These are phyloP conservation scores for Pseudogymnoascus sp. DNA, from an alignment of 2,329 filamentous ascomycete genomes.

Conservation along the genomic window DNA sequence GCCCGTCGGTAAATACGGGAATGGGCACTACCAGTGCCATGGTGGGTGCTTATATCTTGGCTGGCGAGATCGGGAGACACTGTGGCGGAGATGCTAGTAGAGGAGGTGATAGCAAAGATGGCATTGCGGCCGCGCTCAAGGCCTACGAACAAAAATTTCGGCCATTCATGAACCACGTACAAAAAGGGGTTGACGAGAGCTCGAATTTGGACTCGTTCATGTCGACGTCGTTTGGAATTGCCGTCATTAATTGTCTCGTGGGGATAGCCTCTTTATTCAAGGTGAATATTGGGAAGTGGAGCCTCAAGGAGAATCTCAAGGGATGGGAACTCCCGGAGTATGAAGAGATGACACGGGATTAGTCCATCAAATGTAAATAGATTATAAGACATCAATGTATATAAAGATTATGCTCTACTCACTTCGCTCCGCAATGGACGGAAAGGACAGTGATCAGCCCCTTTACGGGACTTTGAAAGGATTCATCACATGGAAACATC, in stretches of 20 bases:
- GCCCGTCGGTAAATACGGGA: slow-evolving; percentile 40
- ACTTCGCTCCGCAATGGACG: not conserved
- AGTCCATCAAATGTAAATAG: slow-evolving; percentile 13
- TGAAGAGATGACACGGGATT: slow-evolving; percentile 23
- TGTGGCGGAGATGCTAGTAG: slow-evolving; percentile 11
- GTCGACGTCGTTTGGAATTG: slow-evolving; percentile 26
- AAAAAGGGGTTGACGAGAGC: slow-evolving; percentile 22
- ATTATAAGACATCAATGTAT: not conserved
- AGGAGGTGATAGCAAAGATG: slow-evolving; percentile 38
- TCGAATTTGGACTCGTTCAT: slow-evolving; percentile 19
- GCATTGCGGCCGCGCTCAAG: slow-evolving; percentile 31
- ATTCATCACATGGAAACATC: not conserved
- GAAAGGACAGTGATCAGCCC: not conserved
- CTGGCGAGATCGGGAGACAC: slow-evolving; percentile 37
- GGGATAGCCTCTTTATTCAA: slow-evolving; percentile 27
- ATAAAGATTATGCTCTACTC: not conserved
- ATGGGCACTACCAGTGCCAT: slow-evolving; percentile 43
- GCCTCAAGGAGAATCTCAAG: slow-evolving; percentile 28
- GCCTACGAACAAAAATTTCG: slow-evolving; percentile 37
- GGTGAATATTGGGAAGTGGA: slow-evolving; percentile 27
- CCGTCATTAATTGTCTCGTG: slow-evolving; percentile 25
- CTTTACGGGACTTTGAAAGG: not conserved
- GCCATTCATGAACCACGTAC: slow-evolving; percentile 36
- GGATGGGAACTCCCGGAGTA: slow-evolving; percentile 30
- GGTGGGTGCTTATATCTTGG: slow-evolving; percentile 45